Base-by-base conservation (phyloP, 768 basidiomycete species). In the Ramaria sp. region DNA sequence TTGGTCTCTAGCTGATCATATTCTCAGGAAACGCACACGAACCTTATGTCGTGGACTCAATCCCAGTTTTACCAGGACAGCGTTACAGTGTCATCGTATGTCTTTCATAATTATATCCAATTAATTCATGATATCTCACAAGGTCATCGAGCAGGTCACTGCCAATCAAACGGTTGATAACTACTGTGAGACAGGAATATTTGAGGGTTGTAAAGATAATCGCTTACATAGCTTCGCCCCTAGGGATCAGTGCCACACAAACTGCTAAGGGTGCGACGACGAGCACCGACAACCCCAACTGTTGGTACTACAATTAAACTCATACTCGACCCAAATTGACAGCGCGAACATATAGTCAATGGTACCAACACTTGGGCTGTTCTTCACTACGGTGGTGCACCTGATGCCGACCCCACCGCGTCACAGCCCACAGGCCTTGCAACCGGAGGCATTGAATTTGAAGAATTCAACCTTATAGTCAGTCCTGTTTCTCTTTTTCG, bases 311-410 rank as follows among this genome's bases (percentile, higher is more conserved):
- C 27, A 13, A 19, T 13, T 33, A n/a, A 27, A 24, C 31, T 17
- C 6, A 24, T 12, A 12, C 7, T 27, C 49, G 3, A 7, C 33
- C 10, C 19, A 20, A 20, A 19, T n/a, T 37, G 27, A 33, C 13
- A 20, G 7, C 24, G 9, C 27, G 10, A 27, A 13, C 20, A 13
- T 20, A 17, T 79, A 19, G 60, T 77, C 24, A 82, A 79, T 64
- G 55, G 55, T 7, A 33, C 55, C 4, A 43, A 57, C 37, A 57
- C 47, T 19, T 79, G 76, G 11, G 82, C 78, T 1, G 79, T 81
- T 47, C 66, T 81, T 7, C 73, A 76, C 12, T 82, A 82, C 63
- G 58, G 41, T 11, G 77, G 77, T 17, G 78, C 76, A 0, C 34
- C 56, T 1, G 41, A 15, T 12, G 59, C 59, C 22, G 67, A 79